A percentile compares a stretch with the other conserved stretches of the same genome.
phyloP scores from a whole-genome alignment of 2,329 filamentous ascomycete genomes.

The Sporothrix pseudoabietina region DNA sequence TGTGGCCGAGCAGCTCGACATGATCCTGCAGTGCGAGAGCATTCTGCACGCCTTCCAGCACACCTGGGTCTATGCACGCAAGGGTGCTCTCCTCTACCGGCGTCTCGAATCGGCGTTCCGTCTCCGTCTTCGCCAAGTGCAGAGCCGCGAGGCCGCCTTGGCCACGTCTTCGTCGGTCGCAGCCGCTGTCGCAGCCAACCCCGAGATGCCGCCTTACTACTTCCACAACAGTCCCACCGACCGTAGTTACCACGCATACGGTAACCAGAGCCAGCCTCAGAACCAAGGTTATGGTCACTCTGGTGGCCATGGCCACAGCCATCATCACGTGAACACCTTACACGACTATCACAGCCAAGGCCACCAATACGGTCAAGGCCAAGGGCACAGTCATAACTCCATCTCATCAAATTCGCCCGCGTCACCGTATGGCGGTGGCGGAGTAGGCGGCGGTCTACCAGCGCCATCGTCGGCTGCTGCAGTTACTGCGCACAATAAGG shows the following conservation, averaged over 20 bases:
- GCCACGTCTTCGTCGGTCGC: background rate
- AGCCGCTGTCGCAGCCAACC: background rate
- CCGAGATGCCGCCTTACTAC: constrained; percentile 3
- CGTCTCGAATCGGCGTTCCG: constrained; percentile 22
- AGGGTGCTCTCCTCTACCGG: constrained; percentile 16
- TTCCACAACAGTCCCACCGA: constrained; percentile 3
- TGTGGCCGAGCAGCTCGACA: constrained; percentile 30
- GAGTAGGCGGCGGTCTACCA: background rate
- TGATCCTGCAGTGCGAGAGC: constrained; percentile 27
- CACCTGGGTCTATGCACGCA: constrained; percentile 24
- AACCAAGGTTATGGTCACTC: background rate
- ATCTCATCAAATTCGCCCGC: background rate
- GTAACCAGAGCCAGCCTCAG: constrained; percentile 5
- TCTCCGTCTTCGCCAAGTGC: constrained; percentile 13
- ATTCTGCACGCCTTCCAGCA: constrained; percentile 25
- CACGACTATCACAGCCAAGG: background rate
- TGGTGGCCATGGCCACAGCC: background rate
- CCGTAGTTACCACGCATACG: background rate
- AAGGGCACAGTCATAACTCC: background rate
- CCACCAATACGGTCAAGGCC: background rate
- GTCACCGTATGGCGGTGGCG: background rate
- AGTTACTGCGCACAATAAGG: background rate
- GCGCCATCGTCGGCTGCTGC: background rate
- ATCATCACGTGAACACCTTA: background rate
- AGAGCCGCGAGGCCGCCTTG: constrained; percentile 9